Conservation (phyloP, 148 eudicot genomes). For the Beta vulgaris region DNA sequence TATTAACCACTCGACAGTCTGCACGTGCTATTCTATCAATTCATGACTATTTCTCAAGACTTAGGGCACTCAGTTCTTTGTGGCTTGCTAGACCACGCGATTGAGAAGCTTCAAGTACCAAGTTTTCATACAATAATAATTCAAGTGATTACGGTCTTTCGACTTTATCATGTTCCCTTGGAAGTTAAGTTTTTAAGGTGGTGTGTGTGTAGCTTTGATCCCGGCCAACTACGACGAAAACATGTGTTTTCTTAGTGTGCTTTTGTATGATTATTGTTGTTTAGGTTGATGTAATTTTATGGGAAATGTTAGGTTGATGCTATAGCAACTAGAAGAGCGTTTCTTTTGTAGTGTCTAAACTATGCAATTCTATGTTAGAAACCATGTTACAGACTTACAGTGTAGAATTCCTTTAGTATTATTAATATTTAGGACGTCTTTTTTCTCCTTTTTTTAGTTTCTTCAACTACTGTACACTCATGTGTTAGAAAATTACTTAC, state of each 20-base stretch:
- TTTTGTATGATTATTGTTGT: slow-evolving; percentile 20
- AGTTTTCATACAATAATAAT: background rate
- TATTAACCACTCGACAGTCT: slow-evolving; percentile 82
- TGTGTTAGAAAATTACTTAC: slow-evolving; percentile 20
- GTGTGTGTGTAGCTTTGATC: background rate
- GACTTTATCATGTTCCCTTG: background rate
- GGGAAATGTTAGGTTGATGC: slow-evolving; percentile 23
- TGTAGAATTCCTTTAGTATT: slow-evolving; percentile 7
- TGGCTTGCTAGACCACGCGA: slow-evolving; percentile 95
- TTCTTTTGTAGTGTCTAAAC: background rate
- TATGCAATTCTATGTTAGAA: slow-evolving; percentile 7
- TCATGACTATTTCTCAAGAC: slow-evolving; percentile 80
- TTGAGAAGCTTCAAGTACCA: slow-evolving; percentile 12
- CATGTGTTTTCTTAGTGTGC: background rate
- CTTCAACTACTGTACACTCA: slow-evolving; percentile 1
- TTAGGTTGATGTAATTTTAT: slow-evolving; percentile 14
- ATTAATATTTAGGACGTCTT: background rate
- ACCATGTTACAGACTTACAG: slow-evolving; percentile 17
- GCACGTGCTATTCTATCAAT: slow-evolving; percentile 87
- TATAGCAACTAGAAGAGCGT: slow-evolving; percentile 16
- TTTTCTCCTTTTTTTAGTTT: background rate
- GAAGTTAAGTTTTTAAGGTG: background rate
- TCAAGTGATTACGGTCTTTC: background rate
- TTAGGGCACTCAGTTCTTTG: slow-evolving; percentile 87
- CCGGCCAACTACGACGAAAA: slow-evolving; percentile 1